These are phyloP conservation scores for Aspergillus melleus DNA, from an alignment of 2,329 filamentous ascomycete genomes.

Conservation along the genomic window DNA sequence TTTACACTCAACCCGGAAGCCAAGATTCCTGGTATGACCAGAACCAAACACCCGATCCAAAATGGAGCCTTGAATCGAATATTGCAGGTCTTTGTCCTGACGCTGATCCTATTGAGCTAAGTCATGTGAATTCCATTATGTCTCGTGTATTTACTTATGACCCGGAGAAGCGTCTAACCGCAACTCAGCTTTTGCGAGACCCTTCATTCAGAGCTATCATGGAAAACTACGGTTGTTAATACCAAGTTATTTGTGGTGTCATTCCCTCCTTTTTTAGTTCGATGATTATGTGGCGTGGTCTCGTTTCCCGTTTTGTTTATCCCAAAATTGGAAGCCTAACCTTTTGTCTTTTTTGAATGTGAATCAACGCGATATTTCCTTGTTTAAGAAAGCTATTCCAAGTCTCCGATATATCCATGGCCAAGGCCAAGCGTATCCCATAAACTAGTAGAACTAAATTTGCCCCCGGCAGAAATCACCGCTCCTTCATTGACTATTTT, in stretches of 20 bases:
- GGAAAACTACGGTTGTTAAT: constrained; percentile 28
- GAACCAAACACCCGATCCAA: constrained; percentile 9
- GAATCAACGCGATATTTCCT: too few species aligned
- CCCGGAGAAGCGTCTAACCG: constrained; percentile 26
- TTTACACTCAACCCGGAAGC: constrained; percentile 12
- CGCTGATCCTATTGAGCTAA: constrained; percentile 20
- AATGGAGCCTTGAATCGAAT: constrained; percentile 8
- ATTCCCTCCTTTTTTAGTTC: too few species aligned
- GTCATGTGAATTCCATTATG: constrained; percentile 24
- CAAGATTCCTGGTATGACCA: constrained; percentile 32
- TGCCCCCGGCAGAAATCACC: too few species aligned
- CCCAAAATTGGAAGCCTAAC: too few species aligned
- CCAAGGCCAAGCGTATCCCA: too few species aligned
- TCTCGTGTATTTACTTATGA: constrained; percentile 24
- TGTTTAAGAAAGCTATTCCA: too few species aligned
- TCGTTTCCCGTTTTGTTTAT: too few species aligned
- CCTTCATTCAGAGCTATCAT: constrained; percentile 30
- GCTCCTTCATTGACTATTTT: too few species aligned
- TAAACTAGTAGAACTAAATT: too few species aligned
- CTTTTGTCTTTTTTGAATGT: too few species aligned
- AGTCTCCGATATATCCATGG: too few species aligned
- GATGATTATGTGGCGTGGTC: too few species aligned
- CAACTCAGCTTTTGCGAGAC: constrained; percentile 28
- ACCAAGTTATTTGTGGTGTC: neutral
- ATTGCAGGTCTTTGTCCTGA: constrained; percentile 20